Conservation (phyloP, 1,284 basidiomycete species). For the Austroboletus novae-zelandiae region DNA sequence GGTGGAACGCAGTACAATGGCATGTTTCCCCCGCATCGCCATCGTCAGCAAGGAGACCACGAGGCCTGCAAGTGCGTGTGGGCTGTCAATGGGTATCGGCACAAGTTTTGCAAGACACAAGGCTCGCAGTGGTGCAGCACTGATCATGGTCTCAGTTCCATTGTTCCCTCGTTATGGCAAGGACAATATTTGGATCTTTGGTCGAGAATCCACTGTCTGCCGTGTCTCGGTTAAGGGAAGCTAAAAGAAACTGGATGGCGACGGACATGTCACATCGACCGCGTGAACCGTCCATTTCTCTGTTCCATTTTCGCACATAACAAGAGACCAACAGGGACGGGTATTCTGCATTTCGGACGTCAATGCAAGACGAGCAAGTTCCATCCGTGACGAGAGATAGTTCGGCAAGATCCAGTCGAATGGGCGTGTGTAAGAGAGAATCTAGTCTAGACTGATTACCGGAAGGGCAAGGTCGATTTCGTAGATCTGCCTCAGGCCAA, state of each 20-base stretch:
- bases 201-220: slow-evolving; percentile 16
- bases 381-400: slow-evolving; percentile 18
- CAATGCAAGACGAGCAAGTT: slow-evolving; percentile 5
- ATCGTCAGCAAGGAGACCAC: neutral
- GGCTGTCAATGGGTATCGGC: neutral
- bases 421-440: slow-evolving; percentile 4
- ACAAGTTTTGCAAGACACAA: neutral
- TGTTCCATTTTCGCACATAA: slow-evolving; percentile 10
- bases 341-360: neutral
- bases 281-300: neutral
- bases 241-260: neutral
- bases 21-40: neutral
- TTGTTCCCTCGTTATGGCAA: slow-evolving; percentile 34
- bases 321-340: neutral
- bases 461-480: neutral
- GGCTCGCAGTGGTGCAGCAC: neutral
- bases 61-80: neutral
- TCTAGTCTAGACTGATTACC: neutral
- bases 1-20: neutral
- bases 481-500: neutral
- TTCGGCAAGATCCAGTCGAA: slow-evolving; percentile 21
- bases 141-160: slow-evolving; percentile 15
- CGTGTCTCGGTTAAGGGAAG: slow-evolving; percentile 20
- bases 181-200: slow-evolving; percentile 25
- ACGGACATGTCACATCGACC: neutral